Percentiles rank a stretch among this genome's conserved stretches.
Evolutionary conservation across 202 grass and related monocot genomes (phyloP).

Genomic region (Cymbopogon flexuosus): DNA sequence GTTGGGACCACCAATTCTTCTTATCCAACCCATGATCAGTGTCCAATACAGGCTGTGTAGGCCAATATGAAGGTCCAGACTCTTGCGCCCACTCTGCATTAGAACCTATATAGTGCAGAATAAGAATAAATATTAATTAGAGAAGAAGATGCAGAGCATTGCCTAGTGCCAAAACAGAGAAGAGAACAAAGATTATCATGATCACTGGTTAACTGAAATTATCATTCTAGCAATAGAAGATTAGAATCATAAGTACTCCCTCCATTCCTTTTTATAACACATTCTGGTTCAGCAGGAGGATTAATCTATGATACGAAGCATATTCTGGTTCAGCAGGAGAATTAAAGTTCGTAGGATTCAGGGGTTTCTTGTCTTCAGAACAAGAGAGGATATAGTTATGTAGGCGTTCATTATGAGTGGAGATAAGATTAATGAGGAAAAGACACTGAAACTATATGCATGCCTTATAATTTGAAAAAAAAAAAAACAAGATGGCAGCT

Average conservation of each 20-base stretch:
- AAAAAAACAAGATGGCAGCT: not conserved
- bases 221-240: not conserved
- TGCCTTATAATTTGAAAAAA: not conserved
- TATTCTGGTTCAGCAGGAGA: not conserved
- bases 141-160: not conserved
- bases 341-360: not conserved
- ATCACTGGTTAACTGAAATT: not conserved
- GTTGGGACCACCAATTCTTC: constrained; percentile 40
- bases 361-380: not conserved
- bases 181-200: no score
- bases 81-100: constrained; percentile 46
- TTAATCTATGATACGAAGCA: not conserved
- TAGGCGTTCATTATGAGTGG: not conserved
- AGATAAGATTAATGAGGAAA: not conserved
- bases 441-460: not conserved
- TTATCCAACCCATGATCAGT: constrained; percentile 37
- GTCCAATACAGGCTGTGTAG: constrained; percentile 40
- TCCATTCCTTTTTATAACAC: not conserved
- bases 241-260: not conserved
- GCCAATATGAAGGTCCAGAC: constrained; percentile 43
- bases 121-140: not conserved
- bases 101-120: constrained; percentile 30
- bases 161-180: no score
- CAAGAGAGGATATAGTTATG: not conserved
- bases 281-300: not conserved